Conservation (phyloP, 129 eudicot genomes). For the Calendula officinalis region DNA sequence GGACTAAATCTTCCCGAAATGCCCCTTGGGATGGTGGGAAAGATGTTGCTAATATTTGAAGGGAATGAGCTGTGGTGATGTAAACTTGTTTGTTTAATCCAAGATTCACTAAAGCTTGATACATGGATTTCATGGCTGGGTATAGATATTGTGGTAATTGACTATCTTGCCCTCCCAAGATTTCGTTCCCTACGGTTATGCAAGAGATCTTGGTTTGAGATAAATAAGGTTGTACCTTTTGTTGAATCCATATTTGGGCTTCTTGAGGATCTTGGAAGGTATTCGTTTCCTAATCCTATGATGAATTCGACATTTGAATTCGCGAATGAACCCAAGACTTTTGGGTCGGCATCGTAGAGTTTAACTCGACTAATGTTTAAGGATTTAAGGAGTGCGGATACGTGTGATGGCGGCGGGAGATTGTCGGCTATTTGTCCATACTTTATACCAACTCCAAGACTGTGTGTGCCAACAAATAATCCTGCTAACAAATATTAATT, state of each 20-base stretch:
- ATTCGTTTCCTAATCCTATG: slow-evolving; percentile 78
- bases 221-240: slow-evolving; percentile 69
- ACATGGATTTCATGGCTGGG: slow-evolving; percentile 77
- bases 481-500: slow-evolving; percentile 30
- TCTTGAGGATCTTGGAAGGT: slow-evolving; percentile 53
- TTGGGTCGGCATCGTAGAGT: slow-evolving; percentile 87
- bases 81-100: slow-evolving; percentile 58
- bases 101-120: slow-evolving; percentile 59
- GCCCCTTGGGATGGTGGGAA: slow-evolving; percentile 88
- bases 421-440: slow-evolving; percentile 93
- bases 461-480: slow-evolving; percentile 20
- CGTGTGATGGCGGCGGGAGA: slow-evolving; percentile 70
- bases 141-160: slow-evolving; percentile 46
- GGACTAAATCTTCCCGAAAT: slow-evolving; percentile 56
- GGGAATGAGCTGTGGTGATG: slow-evolving; percentile 85
- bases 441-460: slow-evolving; percentile 82
- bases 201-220: slow-evolving; percentile 70
- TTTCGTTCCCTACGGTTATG: slow-evolving; percentile 81
- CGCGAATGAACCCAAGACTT: slow-evolving; percentile 65
- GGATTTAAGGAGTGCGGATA: slow-evolving; percentile 51
- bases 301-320: slow-evolving; percentile 61
- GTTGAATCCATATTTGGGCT: slow-evolving; percentile 82
- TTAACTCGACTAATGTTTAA: slow-evolving; percentile 70
- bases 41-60: slow-evolving; percentile 59
- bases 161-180: slow-evolving; percentile 48